Conservation (phyloP, 345 rosid species). For the Camelina sativa region DNA sequence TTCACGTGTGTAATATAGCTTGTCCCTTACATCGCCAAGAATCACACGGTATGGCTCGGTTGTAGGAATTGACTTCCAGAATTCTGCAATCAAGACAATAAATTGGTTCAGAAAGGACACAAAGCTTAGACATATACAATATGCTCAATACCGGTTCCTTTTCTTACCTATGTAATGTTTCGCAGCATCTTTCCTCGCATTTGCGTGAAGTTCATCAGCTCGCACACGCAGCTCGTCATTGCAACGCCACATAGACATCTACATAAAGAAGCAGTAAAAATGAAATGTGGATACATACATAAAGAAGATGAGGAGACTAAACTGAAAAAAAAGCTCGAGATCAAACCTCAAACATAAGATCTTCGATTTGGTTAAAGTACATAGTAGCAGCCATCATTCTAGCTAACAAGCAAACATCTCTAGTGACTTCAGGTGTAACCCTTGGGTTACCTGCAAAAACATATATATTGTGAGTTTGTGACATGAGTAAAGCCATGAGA, state of each 20-base stretch:
- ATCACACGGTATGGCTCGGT: conserved; percentile 95
- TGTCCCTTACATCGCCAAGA: conserved; percentile 94
- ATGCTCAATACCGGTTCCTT: background rate
- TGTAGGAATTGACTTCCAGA: conserved; percentile 90
- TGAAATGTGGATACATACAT: conserved; percentile 1
- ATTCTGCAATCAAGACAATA: conserved; percentile 57
- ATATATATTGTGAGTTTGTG: conserved; percentile 8
- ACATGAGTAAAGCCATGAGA: background rate
- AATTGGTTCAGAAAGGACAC: background rate
- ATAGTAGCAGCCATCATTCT: conserved; percentile 99
- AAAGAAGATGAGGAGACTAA: background rate
- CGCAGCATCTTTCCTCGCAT: conserved; percentile 77
- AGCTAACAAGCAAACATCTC: conserved; percentile 97
- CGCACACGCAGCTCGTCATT: conserved; percentile 79
- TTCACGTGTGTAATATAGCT: conserved; percentile 86
- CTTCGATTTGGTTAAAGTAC: conserved; percentile 92
- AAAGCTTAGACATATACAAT: conserved; percentile 12
- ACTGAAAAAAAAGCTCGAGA: background rate
- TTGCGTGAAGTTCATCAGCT: conserved; percentile 79
- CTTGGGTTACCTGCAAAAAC: conserved; percentile 80
- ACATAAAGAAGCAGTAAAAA: conserved; percentile 30
- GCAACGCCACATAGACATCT: conserved; percentile 99
- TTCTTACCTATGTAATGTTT: conserved; percentile 90
- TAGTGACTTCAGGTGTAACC: conserved; percentile 98
- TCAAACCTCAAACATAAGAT: conserved; percentile 94